Evolutionary conservation across 2,329 filamentous ascomycete species (phyloP).

Genomic region (Mycosphaerella sp.): DNA sequence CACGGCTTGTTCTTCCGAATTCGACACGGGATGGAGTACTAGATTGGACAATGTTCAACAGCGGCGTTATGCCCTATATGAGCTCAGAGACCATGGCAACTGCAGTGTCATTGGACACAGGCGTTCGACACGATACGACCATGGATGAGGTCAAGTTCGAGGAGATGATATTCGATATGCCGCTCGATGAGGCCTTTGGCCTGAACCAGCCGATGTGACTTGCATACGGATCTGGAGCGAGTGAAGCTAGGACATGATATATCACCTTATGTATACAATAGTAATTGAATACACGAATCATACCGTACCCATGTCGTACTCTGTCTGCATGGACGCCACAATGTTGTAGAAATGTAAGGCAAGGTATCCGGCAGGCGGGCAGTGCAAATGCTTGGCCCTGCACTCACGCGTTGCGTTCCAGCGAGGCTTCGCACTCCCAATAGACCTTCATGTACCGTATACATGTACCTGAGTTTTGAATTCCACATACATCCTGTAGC

Average conservation of each 20-base stretch:
- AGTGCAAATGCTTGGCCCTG: no score
- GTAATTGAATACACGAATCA: no score
- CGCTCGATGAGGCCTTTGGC: constrained; percentile 20
- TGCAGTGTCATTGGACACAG: constrained; percentile 1
- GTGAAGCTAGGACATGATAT: not conserved
- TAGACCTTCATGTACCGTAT: no score
- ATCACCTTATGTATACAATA: no score
- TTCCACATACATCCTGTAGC: no score
- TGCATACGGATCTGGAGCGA: not conserved
- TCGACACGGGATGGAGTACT: constrained; percentile 1
- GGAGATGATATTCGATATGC: constrained; percentile 27
- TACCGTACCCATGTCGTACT: no score
- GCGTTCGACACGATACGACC: constrained; percentile 14
- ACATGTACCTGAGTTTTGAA: no score
- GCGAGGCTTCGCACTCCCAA: no score
- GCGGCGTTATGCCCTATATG: constrained; percentile 8
- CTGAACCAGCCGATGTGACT: not conserved
- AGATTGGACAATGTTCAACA: constrained; percentile 10
- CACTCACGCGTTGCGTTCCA: no score
- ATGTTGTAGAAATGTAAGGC: no score
- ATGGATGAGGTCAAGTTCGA: constrained; percentile 24
- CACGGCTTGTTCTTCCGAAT: constrained; percentile 12
- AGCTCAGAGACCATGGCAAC: constrained; percentile 3
- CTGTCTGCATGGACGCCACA: no score
- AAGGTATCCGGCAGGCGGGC: no score